Conservation (phyloP, 148 eudicot species). For the Rhododendron molle region DNA sequence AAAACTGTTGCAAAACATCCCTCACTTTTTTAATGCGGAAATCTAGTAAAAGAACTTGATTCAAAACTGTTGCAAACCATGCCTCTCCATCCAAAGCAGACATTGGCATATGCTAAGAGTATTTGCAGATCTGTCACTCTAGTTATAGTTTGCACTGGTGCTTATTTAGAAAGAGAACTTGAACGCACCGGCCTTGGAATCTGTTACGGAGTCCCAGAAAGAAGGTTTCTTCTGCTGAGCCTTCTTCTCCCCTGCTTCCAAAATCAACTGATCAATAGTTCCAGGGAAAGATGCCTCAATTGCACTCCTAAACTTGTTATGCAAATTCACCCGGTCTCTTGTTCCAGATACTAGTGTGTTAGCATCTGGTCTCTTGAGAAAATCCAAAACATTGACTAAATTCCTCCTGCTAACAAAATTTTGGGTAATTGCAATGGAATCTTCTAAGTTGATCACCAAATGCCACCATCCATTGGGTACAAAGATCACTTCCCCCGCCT, state of each 20-base stretch:
- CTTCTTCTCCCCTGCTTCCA: constrained; percentile 52
- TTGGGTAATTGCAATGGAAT: constrained; percentile 95
- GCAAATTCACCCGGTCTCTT: constrained; percentile 71
- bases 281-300: constrained; percentile 77
- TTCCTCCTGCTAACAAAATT: constrained; percentile 97
- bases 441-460: constrained; percentile 92
- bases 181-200: constrained; percentile 75
- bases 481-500: constrained; percentile 91
- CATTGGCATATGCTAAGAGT: background rate
- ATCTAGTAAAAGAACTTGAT: background rate
- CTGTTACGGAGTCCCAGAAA: constrained; percentile 76
- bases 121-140: background rate
- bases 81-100: background rate
- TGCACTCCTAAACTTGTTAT: constrained; percentile 71
- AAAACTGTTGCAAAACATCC: background rate
- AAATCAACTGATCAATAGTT: constrained; percentile 49
- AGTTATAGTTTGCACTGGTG: background rate
- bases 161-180: constrained; percentile 65
- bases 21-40: background rate
- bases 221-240: constrained; percentile 48
- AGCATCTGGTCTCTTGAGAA: constrained; percentile 88
- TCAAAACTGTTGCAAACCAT: no score
- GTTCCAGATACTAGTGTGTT: constrained; percentile 91
- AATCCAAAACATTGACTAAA: constrained; percentile 82
- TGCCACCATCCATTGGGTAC: constrained; percentile 99